phyloP scores from a whole-genome alignment of 768 basidiomycete species.

The Hericium coralloides region DNA sequence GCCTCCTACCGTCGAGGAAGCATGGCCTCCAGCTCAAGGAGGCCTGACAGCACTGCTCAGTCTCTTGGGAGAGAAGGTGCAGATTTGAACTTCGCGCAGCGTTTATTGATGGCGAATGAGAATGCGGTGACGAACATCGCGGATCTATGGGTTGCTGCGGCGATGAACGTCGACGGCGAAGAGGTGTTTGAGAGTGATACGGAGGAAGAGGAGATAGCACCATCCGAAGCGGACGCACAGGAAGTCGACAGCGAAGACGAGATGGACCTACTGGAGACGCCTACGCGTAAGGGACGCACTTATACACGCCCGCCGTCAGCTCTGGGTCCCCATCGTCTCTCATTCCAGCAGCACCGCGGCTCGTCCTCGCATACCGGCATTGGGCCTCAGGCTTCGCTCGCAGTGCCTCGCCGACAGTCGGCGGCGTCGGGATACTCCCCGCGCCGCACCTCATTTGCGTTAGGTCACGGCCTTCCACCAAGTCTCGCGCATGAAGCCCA shows the following conservation, averaged over 20 bases:
- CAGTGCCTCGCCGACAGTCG: slow-evolving; percentile 4
- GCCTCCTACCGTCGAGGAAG: slow-evolving; percentile 42
- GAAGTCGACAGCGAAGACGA: slow-evolving; percentile 26
- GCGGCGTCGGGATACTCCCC: not conserved
- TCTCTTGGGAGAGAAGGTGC: slow-evolving; percentile 30
- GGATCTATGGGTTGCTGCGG: slow-evolving; percentile 95
- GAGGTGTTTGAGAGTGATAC: slow-evolving; percentile 53
- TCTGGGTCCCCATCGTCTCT: slow-evolving; percentile 5
- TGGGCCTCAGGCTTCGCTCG: slow-evolving; percentile 19
- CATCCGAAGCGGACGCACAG: not conserved
- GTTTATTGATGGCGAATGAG: slow-evolving; percentile 87
- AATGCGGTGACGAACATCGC: slow-evolving; percentile 91
- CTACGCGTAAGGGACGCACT: slow-evolving; percentile 2
- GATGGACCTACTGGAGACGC: slow-evolving; percentile 7
- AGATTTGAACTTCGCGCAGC: slow-evolving; percentile 81
- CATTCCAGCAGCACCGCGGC: slow-evolving; percentile 7
- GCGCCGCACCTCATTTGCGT: slow-evolving; percentile 16
- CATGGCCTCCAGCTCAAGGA: slow-evolving; percentile 39
- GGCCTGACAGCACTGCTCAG: slow-evolving; percentile 41
- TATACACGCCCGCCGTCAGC: not conserved
- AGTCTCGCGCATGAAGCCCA: slow-evolving; percentile 11
- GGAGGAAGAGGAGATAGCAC: slow-evolving; percentile 24
- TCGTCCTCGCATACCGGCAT: slow-evolving; percentile 5
- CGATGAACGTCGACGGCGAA: slow-evolving; percentile 90
- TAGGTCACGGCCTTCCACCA: not conserved